Conservation (phyloP, 257 asterid species). For the Fraxinus americana region DNA sequence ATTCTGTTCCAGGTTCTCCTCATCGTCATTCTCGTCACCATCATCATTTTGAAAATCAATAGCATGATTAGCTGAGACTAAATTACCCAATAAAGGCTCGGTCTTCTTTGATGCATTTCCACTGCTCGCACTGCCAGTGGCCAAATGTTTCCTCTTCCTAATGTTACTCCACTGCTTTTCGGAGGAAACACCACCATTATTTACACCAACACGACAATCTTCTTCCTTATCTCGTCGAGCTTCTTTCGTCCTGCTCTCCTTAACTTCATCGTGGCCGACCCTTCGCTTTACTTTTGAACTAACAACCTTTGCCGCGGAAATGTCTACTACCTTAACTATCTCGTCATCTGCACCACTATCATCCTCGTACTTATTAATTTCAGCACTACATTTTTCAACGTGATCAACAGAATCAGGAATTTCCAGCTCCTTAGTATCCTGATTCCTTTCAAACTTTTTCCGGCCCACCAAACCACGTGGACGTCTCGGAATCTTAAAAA, state of each 20-base stretch:
- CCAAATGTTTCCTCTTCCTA: conserved; percentile 54
- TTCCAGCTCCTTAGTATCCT: conserved; percentile 35
- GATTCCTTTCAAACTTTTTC: conserved; percentile 47
- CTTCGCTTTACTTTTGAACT: conserved; percentile 41
- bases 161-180: conserved; percentile 44
- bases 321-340: conserved; percentile 29
- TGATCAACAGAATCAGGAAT: conserved; percentile 40
- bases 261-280: conserved; percentile 38
- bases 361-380: conserved; percentile 37
- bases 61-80: conserved; percentile 39
- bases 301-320: conserved; percentile 30
- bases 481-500: conserved; percentile 73
- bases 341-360: conserved; percentile 40
- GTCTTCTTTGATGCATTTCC: conserved; percentile 44
- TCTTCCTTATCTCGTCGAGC: conserved; percentile 40
- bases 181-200: conserved; percentile 40
- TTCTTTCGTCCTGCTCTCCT: conserved; percentile 40
- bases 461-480: conserved; percentile 81
- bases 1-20: conserved; percentile 92
- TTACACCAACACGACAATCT: conserved; percentile 30
- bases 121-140: conserved; percentile 37
- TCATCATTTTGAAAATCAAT: conserved; percentile 68
- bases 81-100: conserved; percentile 50
- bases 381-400: conserved; percentile 38
- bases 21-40: conserved; percentile 91